A percentile compares a stretch with the other conserved stretches of the same genome.
Evolutionary conservation across 176 grass and related monocot genomes (phyloP).

Genomic region (Puccinellia tenuiflora): DNA sequence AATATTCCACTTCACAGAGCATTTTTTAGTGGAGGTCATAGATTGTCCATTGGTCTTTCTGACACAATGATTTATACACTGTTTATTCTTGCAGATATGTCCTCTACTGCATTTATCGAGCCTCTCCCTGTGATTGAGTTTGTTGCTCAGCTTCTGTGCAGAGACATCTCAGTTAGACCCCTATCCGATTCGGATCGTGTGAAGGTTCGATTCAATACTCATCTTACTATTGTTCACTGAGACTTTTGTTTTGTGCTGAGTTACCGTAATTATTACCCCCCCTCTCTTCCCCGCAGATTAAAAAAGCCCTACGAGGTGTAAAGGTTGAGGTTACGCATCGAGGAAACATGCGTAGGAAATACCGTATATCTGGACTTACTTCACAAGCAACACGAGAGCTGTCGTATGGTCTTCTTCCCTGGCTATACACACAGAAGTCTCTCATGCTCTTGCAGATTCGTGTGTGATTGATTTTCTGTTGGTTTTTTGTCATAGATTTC

Average conservation of each 20-base stretch:
- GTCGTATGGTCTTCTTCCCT: conserved; percentile 43
- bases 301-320: conserved; percentile 83
- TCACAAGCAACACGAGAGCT: conserved; percentile 88
- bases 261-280: conserved; percentile 20
- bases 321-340: conserved; percentile 91
- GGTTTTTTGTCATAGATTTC: conserved; percentile 39
- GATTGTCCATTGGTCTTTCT: background rate
- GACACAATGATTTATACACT: background rate
- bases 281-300: conserved; percentile 74
- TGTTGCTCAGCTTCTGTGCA: conserved; percentile 85
- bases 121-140: conserved; percentile 83
- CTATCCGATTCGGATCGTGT: conserved; percentile 89
- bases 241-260: background rate
- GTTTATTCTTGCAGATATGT: conserved; percentile 66
- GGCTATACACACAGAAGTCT: background rate
- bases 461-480: conserved; percentile 5
- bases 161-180: conserved; percentile 80
- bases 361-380: conserved; percentile 88
- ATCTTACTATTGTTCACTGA: background rate
- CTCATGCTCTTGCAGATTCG: background rate
- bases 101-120: conserved; percentile 88
- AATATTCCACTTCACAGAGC: background rate
- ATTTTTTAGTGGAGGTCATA: background rate
- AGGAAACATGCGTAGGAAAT: conserved; percentile 94
- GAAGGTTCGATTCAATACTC: conserved; percentile 47